These are phyloP conservation scores for Botrytis cinerea DNA, from an alignment of 2,329 filamentous ascomycete species.

Conservation along the genomic window DNA sequence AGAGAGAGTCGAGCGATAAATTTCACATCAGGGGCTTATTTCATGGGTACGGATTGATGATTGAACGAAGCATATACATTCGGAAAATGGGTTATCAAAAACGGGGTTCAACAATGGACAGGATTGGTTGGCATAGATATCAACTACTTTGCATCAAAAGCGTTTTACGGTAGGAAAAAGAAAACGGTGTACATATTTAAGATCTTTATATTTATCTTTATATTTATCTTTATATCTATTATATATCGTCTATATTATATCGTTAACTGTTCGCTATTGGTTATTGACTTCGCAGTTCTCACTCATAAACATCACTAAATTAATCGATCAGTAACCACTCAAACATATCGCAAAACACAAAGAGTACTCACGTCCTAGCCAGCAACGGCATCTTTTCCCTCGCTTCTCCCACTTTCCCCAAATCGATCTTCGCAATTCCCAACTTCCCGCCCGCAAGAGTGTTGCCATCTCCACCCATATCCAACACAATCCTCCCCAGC, in stretches of 20 bases:
- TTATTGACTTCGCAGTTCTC: background rate
- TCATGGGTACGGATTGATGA: constrained; percentile 3
- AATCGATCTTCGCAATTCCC: constrained; percentile 55
- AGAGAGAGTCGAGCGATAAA: background rate
- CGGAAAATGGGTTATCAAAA: constrained; percentile 25
- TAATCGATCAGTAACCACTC: constrained; percentile 1
- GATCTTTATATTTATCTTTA: background rate
- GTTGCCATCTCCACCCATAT: constrained; percentile 54
- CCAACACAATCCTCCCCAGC: constrained; percentile 75
- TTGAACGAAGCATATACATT: constrained; percentile 16
- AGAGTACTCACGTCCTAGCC: constrained; percentile 46
- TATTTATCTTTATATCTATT: background rate
- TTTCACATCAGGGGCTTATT: background rate
- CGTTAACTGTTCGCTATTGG: background rate
- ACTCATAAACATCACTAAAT: constrained; percentile 33
- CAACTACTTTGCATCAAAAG: constrained; percentile 38
- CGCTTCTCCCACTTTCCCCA: constrained; percentile 52
- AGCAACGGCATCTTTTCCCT: constrained; percentile 58
- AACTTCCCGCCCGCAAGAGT: constrained; percentile 44
- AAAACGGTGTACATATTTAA: constrained; percentile 6
- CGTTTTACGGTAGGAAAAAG: constrained; percentile 24
- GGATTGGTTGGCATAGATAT: constrained; percentile 34
- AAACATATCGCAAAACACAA: background rate
- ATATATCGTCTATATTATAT: background rate
- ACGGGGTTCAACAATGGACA: constrained; percentile 36